Evolutionary conservation across 2,329 filamentous ascomycete species (phyloP), one percentile per base, ranked within the genome.

Genomic region (Ophiostoma sp.): DNA sequence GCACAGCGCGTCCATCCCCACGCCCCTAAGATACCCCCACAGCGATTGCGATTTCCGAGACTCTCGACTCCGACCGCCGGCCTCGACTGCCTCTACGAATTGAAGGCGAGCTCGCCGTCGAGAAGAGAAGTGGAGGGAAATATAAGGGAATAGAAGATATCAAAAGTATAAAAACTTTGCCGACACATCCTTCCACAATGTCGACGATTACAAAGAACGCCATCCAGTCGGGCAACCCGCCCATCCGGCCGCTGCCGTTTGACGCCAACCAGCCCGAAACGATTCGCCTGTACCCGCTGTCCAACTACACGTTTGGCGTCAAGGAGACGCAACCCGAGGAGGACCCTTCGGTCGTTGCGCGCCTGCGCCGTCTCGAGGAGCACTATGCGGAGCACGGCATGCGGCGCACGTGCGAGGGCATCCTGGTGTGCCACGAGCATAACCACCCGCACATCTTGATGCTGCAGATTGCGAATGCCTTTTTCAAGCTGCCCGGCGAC

Each of bases 241-340:
- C 95, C 31, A 90, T 91, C 75, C 88, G 93, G 71, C 94, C 95
- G 33, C 90, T 93, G 76, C 84, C 90, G 77, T 99, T 99, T 88
- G 93, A 95, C 80, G 91, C 89, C 70, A 94, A 95, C 81, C 96
- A 99, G 83, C 94, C 95, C 45, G 85, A 91, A 78, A 96, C 94
- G 1, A 95, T 99, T 80, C 93, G 93, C 71, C 89, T 99, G 33
- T 98, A 95, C 80, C 96, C 96, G 45, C 89, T 99, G 68, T 97
- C 94, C 77, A 99, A 98, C 87, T 99, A 99, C 87, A 98, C 96
- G 31, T 98, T 99, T 80, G 95, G 95, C 76, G 97, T 97, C 75
- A 99, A 99, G 84, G 96, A 98, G 85, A 97, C 93, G 28, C 96
- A 99, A 81, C 96, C 95, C 1, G 96, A 99, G 83, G 96, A 99